Base-by-base conservation (phyloP, 305 asterid species). In the Ajuga reptans region DNA sequence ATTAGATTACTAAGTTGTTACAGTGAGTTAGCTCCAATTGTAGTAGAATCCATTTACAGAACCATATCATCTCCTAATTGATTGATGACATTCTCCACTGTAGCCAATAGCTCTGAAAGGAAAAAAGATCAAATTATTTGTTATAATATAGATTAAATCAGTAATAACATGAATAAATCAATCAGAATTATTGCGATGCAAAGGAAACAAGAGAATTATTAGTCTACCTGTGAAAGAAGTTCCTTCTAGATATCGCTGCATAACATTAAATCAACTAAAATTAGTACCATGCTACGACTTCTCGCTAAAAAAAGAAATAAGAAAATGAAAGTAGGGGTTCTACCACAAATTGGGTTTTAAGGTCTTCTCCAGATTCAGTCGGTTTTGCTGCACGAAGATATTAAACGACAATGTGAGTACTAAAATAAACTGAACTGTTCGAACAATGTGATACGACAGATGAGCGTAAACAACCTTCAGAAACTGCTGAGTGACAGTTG, bases 211-310 rank as follows among this genome's bases (percentile, higher is more conserved):
- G 71, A 81, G 36, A 53, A 56, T 31, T 18, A 62, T 52, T 43
- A 45, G 69, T 61, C 52, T 67, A 89, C 98, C 96, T 85, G 81
- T 78, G 65, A 92, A 84, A 42, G 95, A 82, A 79, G 89, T 79
- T 77, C 82, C 88, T 76, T 84, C 84, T 33, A 91, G 87, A 72
- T 82, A 86, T 77, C 57, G 83, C 98, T 86, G 96, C 83, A 81
- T 73, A 39, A 66, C 52, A 72, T 31, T 11, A 45, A 69, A 54
- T 36, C 21, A 53, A 43, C 14, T 8, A 39, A 41, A 63, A 21
- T 68, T 69, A 72, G 78, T 41, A 39, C 45, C 8, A 39, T 70
- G 39, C 71, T 50, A 3, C 49, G 37, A 37, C 42, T 33, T 43
- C 46, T 7, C 41, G 58, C 42, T 12, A 31, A 41, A 43, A 51